Percentiles rank a stretch among this genome's conserved stretches.
Conservation (phyloP, 139 green algal genomes). For the Picochlorum costavermella region DNA sequence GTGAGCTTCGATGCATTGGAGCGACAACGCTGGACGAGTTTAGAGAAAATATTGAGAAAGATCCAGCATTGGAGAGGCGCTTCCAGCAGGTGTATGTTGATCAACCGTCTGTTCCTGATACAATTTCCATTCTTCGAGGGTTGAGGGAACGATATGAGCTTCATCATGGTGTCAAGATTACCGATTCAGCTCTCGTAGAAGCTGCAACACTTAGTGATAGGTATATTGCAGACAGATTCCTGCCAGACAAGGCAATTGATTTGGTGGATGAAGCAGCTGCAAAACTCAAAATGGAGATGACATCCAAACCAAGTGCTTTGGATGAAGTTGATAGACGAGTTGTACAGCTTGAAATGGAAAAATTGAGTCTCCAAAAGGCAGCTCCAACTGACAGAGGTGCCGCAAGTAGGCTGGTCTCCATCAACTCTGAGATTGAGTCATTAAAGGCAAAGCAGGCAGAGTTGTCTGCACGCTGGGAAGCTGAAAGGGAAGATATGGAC, state of each 20-base stretch:
- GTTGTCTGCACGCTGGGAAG: slow-evolving; percentile 69
- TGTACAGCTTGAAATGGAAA: slow-evolving; percentile 93
- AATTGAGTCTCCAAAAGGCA: slow-evolving; percentile 64
- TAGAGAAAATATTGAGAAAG: slow-evolving; percentile 98
- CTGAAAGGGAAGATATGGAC: slow-evolving; percentile 65
- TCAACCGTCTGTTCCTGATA: slow-evolving; percentile 87
- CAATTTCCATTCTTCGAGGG: slow-evolving; percentile 91
- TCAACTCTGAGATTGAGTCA: slow-evolving; percentile 67
- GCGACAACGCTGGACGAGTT: slow-evolving; percentile 98
- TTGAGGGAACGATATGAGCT: slow-evolving; percentile 95
- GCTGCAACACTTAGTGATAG: slow-evolving; percentile 83
- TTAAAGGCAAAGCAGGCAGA: slow-evolving; percentile 72
- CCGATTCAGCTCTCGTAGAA: slow-evolving; percentile 89
- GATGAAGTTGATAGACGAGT: slow-evolving; percentile 85
- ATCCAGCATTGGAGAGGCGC: slow-evolving; percentile 90
- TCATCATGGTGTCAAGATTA: slow-evolving; percentile 96
- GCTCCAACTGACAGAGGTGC: slow-evolving; percentile 56
- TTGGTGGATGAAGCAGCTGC: slow-evolving; percentile 92
- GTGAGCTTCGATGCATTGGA: slow-evolving; percentile 96
- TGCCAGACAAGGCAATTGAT: slow-evolving; percentile 94
- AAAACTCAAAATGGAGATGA: slow-evolving; percentile 99
- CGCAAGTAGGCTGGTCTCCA: slow-evolving; percentile 47
- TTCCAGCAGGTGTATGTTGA: slow-evolving; percentile 83
- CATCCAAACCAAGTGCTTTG: slow-evolving; percentile 84
- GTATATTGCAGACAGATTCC: slow-evolving; percentile 91